These are phyloP conservation scores for Colletotrichum ledebouriae DNA, from an alignment of 2,329 filamentous ascomycete species.

Conservation along the genomic window DNA sequence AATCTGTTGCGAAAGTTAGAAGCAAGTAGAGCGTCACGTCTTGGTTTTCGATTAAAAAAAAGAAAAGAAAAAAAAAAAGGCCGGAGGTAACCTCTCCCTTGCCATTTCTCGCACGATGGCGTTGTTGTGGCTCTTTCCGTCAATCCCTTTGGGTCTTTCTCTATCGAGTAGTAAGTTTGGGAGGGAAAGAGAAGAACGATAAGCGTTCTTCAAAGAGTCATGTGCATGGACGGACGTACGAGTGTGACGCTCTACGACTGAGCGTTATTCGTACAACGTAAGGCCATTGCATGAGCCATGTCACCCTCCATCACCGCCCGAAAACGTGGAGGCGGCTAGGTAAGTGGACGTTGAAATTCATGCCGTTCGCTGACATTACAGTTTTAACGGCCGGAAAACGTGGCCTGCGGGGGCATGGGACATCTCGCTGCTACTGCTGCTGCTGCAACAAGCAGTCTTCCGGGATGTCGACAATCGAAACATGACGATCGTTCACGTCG, in stretches of 20 bases:
- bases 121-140: no score
- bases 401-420: conserved; percentile 2
- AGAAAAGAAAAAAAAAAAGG: background rate
- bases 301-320: conserved; percentile 23
- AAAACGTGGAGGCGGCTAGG: conserved; percentile 10
- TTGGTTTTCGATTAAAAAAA: conserved; percentile 1
- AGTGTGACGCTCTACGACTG: background rate
- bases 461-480: conserved; percentile 7
- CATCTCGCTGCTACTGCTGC: background rate
- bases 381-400: conserved; percentile 1
- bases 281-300: conserved; percentile 27
- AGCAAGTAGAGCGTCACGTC: background rate
- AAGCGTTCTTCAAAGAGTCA: conserved; percentile 26
- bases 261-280: conserved; percentile 23
- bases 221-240: conserved; percentile 6
- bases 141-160: no score
- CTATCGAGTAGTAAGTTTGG: background rate
- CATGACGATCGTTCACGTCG: conserved; percentile 13
- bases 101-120: background rate
- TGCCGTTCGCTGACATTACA: conserved; percentile 2
- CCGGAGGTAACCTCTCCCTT: no score
- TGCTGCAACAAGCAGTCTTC: conserved; percentile 14
- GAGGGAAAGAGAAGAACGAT: conserved; percentile 8
- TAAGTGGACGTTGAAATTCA: background rate
- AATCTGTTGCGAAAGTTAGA: background rate